Evolutionary conservation across 768 basidiomycete genomes (phyloP).

Genomic region (Floccularia luteovirens): DNA sequence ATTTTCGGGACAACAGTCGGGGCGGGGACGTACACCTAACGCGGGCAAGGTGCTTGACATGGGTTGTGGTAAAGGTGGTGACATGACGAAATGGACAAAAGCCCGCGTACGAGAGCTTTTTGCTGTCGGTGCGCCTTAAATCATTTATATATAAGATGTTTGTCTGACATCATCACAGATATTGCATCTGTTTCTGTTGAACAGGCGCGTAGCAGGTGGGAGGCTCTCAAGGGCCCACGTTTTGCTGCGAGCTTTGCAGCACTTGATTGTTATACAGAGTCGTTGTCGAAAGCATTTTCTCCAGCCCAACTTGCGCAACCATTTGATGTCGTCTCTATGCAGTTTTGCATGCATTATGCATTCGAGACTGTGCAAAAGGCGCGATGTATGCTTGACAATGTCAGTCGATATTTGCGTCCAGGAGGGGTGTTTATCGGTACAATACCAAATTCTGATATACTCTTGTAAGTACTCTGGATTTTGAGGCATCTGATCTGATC

Average conservation of each 20-base stretch:
- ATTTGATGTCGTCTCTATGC: conserved; percentile 96
- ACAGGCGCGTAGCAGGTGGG: conserved; percentile 78
- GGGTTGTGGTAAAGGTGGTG: conserved; percentile 99
- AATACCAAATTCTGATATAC: conserved; percentile 79
- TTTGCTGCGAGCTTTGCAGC: conserved; percentile 81
- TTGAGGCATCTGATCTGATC: conserved; percentile 5
- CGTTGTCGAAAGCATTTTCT: conserved; percentile 63
- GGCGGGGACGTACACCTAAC: conserved; percentile 22
- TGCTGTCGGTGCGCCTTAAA: conserved; percentile 57
- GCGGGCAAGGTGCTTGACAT: conserved; percentile 93
- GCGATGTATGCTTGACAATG: conserved; percentile 90
- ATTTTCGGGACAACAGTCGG: conserved; percentile 18
- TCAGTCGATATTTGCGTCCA: conserved; percentile 64
- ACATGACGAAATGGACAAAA: conserved; percentile 92
- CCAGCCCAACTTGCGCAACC: conserved; percentile 51
- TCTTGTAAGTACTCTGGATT: conserved; percentile 55
- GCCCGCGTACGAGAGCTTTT: conserved; percentile 74
- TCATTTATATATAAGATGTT: neutral
- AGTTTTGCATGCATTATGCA: conserved; percentile 99
- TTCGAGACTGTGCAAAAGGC: conserved; percentile 88
- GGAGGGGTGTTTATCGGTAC: conserved; percentile 98
- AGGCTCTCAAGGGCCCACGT: conserved; percentile 35
- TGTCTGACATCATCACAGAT: conserved; percentile 37
- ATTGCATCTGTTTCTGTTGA: conserved; percentile 84
- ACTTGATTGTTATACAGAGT: conserved; percentile 80